Conservation (phyloP, 148 eudicot genomes). For the Rheum nobile region DNA sequence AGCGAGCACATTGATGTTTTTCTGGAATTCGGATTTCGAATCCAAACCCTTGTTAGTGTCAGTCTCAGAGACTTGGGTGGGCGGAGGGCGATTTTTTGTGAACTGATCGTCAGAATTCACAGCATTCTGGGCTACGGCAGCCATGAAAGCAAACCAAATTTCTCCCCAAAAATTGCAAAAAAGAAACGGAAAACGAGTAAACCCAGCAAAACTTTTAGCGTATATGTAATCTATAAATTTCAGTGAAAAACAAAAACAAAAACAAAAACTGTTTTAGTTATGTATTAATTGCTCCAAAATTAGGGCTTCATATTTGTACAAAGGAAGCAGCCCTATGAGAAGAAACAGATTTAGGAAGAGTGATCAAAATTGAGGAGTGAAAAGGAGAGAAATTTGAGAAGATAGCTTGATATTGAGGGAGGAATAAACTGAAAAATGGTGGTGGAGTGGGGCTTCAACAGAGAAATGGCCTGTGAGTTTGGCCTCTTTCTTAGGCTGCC, state of each 20-base stretch:
- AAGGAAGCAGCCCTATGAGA: constrained; percentile 8
- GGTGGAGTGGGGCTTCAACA: not conserved
- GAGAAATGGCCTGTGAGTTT: not conserved
- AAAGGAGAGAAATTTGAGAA: not conserved
- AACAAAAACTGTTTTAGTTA: not conserved
- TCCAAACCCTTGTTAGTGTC: constrained; percentile 24
- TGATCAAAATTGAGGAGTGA: constrained; percentile 8
- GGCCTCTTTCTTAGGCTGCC: not conserved
- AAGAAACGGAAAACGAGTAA: not conserved
- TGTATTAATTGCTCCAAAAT: not conserved
- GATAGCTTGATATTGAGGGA: not conserved
- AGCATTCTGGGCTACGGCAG: constrained; percentile 33
- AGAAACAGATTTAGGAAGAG: constrained; percentile 17
- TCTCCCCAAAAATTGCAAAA: not conserved
- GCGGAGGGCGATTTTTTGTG: constrained; percentile 18
- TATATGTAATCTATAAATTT: not conserved
- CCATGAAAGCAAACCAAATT: constrained; percentile 21
- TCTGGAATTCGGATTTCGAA: constrained; percentile 42
- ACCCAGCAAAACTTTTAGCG: not conserved
- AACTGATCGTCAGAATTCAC: constrained; percentile 32
- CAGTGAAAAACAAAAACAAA: not conserved
- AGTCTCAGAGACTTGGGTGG: constrained; percentile 29
- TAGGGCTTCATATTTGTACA: constrained; percentile 8
- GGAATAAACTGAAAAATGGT: not conserved
- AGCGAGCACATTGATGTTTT: constrained; percentile 47